phyloP scores from a whole-genome alignment of 1,284 basidiomycete species.

The Irpex lacteus region DNA sequence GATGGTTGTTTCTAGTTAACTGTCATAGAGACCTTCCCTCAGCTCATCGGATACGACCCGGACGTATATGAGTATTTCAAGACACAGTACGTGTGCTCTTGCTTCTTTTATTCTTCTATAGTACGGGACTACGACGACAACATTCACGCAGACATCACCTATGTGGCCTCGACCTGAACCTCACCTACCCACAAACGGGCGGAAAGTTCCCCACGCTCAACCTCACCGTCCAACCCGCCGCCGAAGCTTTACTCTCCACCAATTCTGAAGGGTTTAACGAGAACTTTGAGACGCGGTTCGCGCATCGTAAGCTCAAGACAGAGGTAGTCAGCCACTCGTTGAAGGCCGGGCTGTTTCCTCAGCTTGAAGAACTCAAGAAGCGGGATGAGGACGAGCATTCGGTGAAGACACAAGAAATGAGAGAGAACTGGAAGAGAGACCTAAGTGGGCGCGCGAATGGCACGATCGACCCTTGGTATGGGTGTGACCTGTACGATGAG shows the following conservation, averaged over 20 bases:
- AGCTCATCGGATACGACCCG: slow-evolving; percentile 67
- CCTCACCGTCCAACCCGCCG: not conserved
- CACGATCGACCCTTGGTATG: slow-evolving; percentile 34
- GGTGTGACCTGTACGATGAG: slow-evolving; percentile 33
- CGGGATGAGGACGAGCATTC: not conserved
- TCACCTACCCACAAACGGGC: slow-evolving; percentile 65
- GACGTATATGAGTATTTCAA: slow-evolving; percentile 66
- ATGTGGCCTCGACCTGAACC: slow-evolving; percentile 65
- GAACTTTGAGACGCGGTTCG: too few relatives aligned
- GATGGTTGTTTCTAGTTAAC: slow-evolving; percentile 34
- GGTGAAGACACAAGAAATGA: not conserved
- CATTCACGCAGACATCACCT: slow-evolving; percentile 32
- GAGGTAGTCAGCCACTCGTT: not conserved
- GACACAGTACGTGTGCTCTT: slow-evolving; percentile 51
- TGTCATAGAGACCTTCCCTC: slow-evolving; percentile 68
- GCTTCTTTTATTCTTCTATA: not conserved
- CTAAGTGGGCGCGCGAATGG: slow-evolving; percentile 25
- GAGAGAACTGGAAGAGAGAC: slow-evolving; percentile 23
- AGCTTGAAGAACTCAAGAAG: not conserved
- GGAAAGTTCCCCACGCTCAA: slow-evolving; percentile 44
- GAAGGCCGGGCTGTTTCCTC: not conserved
- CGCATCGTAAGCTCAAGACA: not conserved
- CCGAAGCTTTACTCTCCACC: not conserved
- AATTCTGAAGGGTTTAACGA: not conserved
- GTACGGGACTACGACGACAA: not conserved